Evolutionary conservation across 768 basidiomycete species (phyloP).

Genomic region (Phlebiopsis gigantea): DNA sequence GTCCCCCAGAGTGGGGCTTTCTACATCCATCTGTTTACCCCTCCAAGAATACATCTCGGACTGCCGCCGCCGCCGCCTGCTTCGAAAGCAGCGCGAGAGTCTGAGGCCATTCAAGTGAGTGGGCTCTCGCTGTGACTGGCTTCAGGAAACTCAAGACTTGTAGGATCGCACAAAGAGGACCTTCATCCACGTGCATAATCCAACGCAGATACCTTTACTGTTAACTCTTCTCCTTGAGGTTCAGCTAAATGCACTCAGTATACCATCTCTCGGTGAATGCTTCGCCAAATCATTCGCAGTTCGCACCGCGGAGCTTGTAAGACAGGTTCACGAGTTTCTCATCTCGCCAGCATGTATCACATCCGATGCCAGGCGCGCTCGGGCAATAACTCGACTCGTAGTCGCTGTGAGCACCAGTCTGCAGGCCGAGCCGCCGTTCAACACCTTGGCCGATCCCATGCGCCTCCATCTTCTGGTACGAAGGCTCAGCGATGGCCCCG

Average conservation of each 20-base stretch:
- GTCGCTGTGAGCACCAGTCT: slow-evolving; percentile 11
- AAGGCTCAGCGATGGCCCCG: slow-evolving; percentile 40
- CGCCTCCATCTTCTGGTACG: slow-evolving; percentile 30
- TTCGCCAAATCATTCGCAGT: background rate
- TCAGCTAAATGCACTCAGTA: background rate
- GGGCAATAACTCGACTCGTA: slow-evolving; percentile 37
- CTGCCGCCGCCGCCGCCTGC: background rate
- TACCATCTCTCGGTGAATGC: background rate
- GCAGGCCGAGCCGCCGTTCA: background rate
- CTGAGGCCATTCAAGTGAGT: background rate
- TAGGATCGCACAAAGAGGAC: background rate
- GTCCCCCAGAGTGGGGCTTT: background rate
- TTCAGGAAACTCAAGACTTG: background rate
- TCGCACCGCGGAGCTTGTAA: background rate
- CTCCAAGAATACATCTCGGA: background rate
- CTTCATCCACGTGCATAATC: background rate
- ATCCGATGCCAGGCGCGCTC: slow-evolving; percentile 28
- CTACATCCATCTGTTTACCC: background rate
- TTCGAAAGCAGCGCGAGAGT: background rate
- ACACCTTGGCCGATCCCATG: slow-evolving; percentile 12
- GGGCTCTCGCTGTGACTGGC: background rate
- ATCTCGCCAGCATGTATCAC: slow-evolving; percentile 34
- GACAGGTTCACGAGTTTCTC: slow-evolving; percentile 34
- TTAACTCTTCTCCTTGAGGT: background rate
- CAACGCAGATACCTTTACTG: background rate